Conservation (phyloP, 2,329 filamentous ascomycete species). For the Cladophialophora chaetospira region DNA sequence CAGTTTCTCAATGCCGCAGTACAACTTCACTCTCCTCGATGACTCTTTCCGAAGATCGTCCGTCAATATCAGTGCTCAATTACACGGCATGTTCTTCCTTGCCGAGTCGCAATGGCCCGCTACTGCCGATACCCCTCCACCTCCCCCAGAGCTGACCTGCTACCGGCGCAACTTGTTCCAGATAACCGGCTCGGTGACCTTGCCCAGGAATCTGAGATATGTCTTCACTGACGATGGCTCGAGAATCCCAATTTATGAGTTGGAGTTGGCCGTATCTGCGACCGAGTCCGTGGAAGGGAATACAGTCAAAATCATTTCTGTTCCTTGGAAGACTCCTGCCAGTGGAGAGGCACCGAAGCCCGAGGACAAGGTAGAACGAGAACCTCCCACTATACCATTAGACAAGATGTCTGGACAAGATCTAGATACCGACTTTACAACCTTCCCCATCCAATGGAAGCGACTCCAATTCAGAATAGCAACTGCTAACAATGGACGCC, state of each 20-base stretch:
- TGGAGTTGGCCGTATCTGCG: constrained; percentile 86
- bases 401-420: constrained; percentile 67
- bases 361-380: constrained; percentile 73
- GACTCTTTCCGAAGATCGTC: constrained; percentile 59
- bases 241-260: constrained; percentile 75
- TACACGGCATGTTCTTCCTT: constrained; percentile 70
- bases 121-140: constrained; percentile 53
- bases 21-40: constrained; percentile 63
- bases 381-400: constrained; percentile 79
- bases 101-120: constrained; percentile 66
- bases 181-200: constrained; percentile 84
- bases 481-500: constrained; percentile 91
- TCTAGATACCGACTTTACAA: constrained; percentile 78
- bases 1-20: constrained; percentile 68
- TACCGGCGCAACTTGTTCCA: constrained; percentile 96
- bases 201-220: constrained; percentile 75
- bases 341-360: constrained; percentile 59
- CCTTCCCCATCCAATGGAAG: constrained; percentile 92
- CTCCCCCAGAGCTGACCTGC: constrained; percentile 80
- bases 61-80: constrained; percentile 61
- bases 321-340: constrained; percentile 95
- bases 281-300: constrained; percentile 95
- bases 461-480: constrained; percentile 91
- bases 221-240: constrained; percentile 83
- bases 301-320: constrained; percentile 88